Evolutionary conservation across 2,329 filamentous ascomycete species (phyloP), one percentile per base, ranked within the genome.

Genomic region (Exophiala aquamarina): DNA sequence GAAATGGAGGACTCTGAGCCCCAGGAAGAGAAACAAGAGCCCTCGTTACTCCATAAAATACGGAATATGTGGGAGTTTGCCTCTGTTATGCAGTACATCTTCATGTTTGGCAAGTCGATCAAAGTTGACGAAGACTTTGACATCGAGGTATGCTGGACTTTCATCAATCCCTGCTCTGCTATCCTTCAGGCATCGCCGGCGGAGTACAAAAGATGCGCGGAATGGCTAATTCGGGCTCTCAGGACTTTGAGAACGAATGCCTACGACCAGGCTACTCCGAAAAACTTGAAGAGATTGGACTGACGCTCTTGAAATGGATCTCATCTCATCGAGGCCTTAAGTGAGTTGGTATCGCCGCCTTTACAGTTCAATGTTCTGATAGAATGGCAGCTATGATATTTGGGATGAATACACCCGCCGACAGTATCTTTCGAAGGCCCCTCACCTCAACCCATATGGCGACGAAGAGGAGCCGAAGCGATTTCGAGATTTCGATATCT

Each of bases 51-150:
- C 20, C 72, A 82, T 49, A 83, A 77, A 56, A 79, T 97, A 58
- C 83, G 92, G 54, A 93, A 88, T 65, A 90, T 88, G 78, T 97
- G 92, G 91, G 87, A 96, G 68, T 96, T 97, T 69, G 89, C 92
- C 52, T 92, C 90, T 62, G 73, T 97, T 6, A 90, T 86, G 71
- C 92, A 98, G 70, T 98, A 90, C 79, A 88, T 97, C 52, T 87
- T 85, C 66, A 81, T 92, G 32, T 98, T 98, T 67, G 91, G 92
- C 52, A 84, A 86, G 61, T 84, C 84, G 34, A 84, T 95, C 66
- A 96, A 95, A 72, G 87, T 97, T 57, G 86, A 93, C 60, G 87
- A 94, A 54, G 83, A 86, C 63, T 78, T 96, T 54, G 89, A 92
- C 63, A 87, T 96, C 56, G 91, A 97, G 73, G 93, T 95, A 81